Evolutionary conservation across 495 filamentous ascomycete species (phyloP).

Genomic region (Tuber umbilicatum): DNA sequence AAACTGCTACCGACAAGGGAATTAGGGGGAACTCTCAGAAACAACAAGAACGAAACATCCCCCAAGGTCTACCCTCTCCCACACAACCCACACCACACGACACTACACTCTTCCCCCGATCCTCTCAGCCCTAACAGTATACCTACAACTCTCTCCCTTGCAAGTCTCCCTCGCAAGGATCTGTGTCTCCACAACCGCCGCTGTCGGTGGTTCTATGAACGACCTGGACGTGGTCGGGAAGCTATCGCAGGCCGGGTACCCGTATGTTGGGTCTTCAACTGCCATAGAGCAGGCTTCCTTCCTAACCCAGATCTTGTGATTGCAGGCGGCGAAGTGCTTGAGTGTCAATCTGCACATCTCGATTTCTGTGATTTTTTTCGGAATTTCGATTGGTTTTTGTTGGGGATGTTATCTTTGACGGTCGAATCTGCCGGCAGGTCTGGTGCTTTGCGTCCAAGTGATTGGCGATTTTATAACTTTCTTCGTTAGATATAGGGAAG

Average conservation of each 20-base stretch:
- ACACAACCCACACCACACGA: not conserved
- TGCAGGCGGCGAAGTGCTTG: not conserved
- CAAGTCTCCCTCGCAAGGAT: not conserved
- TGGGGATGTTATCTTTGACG: not conserved
- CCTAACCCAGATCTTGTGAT: not conserved
- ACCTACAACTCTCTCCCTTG: not conserved
- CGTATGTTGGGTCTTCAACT: not conserved
- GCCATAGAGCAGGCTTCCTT: not conserved
- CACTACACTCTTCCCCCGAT: not conserved
- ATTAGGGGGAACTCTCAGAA: not conserved
- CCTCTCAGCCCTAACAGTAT: not conserved
- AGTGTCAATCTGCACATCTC: not conserved
- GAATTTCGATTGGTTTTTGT: not conserved
- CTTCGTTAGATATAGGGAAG: not conserved
- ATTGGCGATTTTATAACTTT: not conserved
- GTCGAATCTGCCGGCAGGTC: not conserved
- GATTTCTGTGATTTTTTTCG: not conserved
- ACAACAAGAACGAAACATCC: not conserved
- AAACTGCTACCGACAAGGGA: not conserved
- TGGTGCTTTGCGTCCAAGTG: not conserved
- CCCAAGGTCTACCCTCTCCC: not conserved
- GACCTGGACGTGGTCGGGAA: not conserved
- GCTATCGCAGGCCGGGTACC: not conserved
- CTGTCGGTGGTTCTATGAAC: not conserved
- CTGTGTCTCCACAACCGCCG: not conserved